Evolutionary conservation across 768 basidiomycete species (phyloP).

Genomic region (Hericium coralloides): DNA sequence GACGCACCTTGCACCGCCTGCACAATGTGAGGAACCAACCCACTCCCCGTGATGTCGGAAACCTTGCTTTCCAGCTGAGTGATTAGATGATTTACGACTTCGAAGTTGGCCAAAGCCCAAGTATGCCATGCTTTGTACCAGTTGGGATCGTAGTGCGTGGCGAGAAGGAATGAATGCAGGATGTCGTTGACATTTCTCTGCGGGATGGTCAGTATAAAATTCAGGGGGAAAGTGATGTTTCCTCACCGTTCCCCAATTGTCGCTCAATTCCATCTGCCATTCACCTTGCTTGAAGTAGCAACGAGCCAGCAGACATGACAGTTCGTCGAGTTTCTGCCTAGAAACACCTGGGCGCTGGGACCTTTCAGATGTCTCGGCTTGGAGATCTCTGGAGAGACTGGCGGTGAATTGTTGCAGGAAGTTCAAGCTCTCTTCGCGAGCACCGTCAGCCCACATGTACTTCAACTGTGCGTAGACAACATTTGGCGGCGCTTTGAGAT

Average conservation of each 20-base stretch:
- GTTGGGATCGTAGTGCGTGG: constrained; percentile 85
- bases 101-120: constrained; percentile 95
- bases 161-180: constrained; percentile 72
- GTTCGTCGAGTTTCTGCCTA: constrained; percentile 54
- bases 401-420: constrained; percentile 78
- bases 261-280: constrained; percentile 80
- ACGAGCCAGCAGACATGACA: constrained; percentile 84
- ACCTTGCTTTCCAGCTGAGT: constrained; percentile 46
- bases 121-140: constrained; percentile 99
- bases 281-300: constrained; percentile 96
- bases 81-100: constrained; percentile 81
- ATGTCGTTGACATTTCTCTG: constrained; percentile 79
- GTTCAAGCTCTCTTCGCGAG: constrained; percentile 65
- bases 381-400: constrained; percentile 69
- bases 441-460: constrained; percentile 88
- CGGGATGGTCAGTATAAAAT: constrained; percentile 6
- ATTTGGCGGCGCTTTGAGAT: constrained; percentile 77
- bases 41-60: constrained; percentile 48
- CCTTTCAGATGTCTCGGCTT: constrained; percentile 45
- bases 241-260: constrained; percentile 73
- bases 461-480: constrained; percentile 96
- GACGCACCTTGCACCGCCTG: constrained; percentile 80
- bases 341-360: constrained; percentile 39
- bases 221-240: background rate
- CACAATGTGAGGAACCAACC: constrained; percentile 75